Evolutionary conservation across 768 basidiomycete genomes (phyloP).

Genomic region (Boletus tylopilopsis): DNA sequence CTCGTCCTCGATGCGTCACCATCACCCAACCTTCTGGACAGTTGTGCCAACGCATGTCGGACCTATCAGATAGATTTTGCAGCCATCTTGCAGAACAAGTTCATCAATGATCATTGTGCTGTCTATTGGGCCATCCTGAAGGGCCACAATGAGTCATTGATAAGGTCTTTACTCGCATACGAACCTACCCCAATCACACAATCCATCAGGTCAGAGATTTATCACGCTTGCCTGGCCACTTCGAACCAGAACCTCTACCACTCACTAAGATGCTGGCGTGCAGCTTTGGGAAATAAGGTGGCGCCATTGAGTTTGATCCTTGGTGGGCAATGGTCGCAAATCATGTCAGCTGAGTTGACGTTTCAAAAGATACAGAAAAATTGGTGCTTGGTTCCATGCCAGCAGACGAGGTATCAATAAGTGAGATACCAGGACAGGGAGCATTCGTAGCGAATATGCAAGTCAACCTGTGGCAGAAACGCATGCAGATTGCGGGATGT

Average conservation of each 20-base stretch:
- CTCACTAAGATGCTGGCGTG: slow-evolving; percentile 16
- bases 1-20: slow-evolving; percentile 37
- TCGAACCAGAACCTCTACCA: slow-evolving; percentile 28
- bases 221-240: slow-evolving; percentile 54
- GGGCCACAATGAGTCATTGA: slow-evolving; percentile 35
- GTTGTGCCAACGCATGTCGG: slow-evolving; percentile 58
- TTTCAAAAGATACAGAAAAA: slow-evolving; percentile 43
- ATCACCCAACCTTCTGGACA: slow-evolving; percentile 21
- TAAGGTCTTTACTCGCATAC: slow-evolving; percentile 51
- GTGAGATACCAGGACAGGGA: slow-evolving; percentile 47
- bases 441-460: slow-evolving; percentile 48
- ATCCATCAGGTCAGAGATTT: slow-evolving; percentile 54
- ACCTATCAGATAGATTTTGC: slow-evolving; percentile 49
- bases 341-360: background rate
- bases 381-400: slow-evolving; percentile 41
- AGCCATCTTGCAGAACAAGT: slow-evolving; percentile 55
- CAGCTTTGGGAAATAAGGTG: slow-evolving; percentile 2
- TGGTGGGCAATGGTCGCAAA: background rate
- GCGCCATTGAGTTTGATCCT: background rate
- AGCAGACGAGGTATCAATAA: slow-evolving; percentile 52
- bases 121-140: slow-evolving; percentile 76
- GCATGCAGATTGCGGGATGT: slow-evolving; percentile 60
- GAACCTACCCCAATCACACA: slow-evolving; percentile 43
- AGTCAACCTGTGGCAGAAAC: slow-evolving; percentile 59
- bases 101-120: slow-evolving; percentile 61